Conservation (phyloP, 1,284 basidiomycete genomes). For the Apiotrichum akiyoshidainum region DNA sequence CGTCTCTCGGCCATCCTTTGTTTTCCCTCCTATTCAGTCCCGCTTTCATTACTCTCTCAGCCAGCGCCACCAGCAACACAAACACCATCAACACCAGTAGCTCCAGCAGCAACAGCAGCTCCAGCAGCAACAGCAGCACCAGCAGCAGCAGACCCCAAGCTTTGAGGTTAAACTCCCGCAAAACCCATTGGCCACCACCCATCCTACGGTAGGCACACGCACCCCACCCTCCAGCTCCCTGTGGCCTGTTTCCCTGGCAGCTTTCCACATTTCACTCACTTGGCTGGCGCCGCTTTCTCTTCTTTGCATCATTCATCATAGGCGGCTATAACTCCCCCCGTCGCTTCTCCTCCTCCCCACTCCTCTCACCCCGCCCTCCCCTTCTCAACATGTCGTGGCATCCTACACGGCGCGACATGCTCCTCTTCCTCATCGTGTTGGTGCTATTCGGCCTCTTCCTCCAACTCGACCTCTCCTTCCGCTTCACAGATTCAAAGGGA, state of each 20-base stretch:
- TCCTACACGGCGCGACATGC: conserved; percentile 44
- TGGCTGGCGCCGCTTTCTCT: conserved; percentile 2
- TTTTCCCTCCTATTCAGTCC: no score
- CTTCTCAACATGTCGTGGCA: conserved; percentile 28
- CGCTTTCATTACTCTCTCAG: neutral
- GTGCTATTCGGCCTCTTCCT: conserved; percentile 43
- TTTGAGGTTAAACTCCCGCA: no score
- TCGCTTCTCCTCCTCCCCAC: neutral
- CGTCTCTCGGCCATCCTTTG: no score
- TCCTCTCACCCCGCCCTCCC: neutral
- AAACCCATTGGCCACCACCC: no score
- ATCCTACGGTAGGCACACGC: no score
- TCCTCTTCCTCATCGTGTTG: conserved; percentile 41
- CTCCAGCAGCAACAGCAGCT: no score
- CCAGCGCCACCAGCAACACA: no score
- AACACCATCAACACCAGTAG: no score
- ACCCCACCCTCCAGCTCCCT: no score
- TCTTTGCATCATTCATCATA: conserved; percentile 3
- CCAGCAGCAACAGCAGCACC: no score
- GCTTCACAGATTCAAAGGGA: conserved; percentile 33
- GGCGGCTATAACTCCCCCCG: neutral
- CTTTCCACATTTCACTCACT: neutral
- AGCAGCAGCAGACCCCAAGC: no score
- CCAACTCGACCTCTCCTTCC: conserved; percentile 45
- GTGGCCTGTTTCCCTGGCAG: no score